Evolutionary conservation across 148 eudicot species (phyloP).

Genomic region (Persicaria maculosa): DNA sequence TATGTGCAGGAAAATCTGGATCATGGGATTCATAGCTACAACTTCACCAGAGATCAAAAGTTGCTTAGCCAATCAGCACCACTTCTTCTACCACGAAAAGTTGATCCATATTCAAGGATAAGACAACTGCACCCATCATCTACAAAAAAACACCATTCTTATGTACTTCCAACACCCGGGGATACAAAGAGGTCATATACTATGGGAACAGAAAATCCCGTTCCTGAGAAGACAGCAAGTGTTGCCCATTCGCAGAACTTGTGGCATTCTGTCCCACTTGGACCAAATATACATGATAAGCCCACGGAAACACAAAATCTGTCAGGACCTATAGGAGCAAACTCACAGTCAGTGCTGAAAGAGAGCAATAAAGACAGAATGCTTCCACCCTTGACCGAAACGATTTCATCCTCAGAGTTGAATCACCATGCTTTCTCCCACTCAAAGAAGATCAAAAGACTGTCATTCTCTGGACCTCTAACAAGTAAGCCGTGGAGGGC

Average conservation of each 20-base stretch:
- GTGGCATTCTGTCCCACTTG: constrained; percentile 47
- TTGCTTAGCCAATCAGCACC: constrained; percentile 77
- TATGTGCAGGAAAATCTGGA: constrained; percentile 35
- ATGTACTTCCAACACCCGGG: constrained; percentile 76
- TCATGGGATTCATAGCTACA: constrained; percentile 18
- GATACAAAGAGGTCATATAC: constrained; percentile 37
- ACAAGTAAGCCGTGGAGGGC: constrained; percentile 39
- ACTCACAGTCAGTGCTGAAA: constrained; percentile 39
- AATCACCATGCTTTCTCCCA: constrained; percentile 29
- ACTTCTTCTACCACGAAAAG: constrained; percentile 48
- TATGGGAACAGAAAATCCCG: constrained; percentile 23
- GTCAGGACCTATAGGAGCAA: constrained; percentile 11
- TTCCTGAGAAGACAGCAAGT: constrained; percentile 33
- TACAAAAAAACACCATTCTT: constrained; percentile 44
- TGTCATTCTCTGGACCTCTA: constrained; percentile 73
- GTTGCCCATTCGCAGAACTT: constrained; percentile 19
- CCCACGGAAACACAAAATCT: constrained; percentile 30
- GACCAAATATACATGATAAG: constrained; percentile 33
- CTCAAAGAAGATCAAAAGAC: constrained; percentile 39
- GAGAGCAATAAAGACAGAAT: constrained; percentile 46
- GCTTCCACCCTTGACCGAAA: constrained; percentile 51
- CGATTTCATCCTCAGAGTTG: constrained; percentile 22
- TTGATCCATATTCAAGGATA: constrained; percentile 53
- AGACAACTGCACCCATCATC: constrained; percentile 48
- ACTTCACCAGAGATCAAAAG: constrained; percentile 28